Base-by-base conservation (phyloP, 2,329 filamentous ascomycete species). In the Penicillium sp. region DNA sequence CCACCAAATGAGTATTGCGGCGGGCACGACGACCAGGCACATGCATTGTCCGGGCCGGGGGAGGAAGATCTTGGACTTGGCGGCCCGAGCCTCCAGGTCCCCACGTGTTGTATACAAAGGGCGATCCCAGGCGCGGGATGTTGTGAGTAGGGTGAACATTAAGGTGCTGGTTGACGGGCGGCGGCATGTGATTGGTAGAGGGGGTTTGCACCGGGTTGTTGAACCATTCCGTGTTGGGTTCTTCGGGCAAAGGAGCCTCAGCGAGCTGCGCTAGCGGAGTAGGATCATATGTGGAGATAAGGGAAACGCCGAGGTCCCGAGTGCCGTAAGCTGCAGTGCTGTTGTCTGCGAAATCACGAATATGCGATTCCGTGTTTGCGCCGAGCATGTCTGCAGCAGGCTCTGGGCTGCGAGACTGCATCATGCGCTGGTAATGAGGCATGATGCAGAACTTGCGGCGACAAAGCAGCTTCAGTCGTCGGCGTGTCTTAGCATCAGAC, bases 371-470 rank as follows among this genome's bases (percentile, higher is more conserved):
- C 12, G 57, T 50, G 12, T 72, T 65, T 8, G 70, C 63, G 16
- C 59, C 62, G 31, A 71, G 65, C 41, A 72, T 65, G 42, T 77
- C 72, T 38, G 67, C 68, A 60, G 82, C 77, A 2, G 84, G 84
- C 23, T 83, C 85, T 10, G 84, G 84, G 49, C 81, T 86, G 47
- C 83, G 76, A 34, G 78, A 81, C 56, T 80, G 77, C 56, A 86
- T 74, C 60, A 86, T 75, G 54, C 84, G 79, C 64, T 85, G 82
- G 64, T 86, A 86, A 62, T 86, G 83, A 18, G 83, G 82, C 33
- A 83, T 80, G 45, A 86, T 79, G 6, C 78, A 81, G 52, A 84
- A 82, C 63, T 84, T 84, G 57, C 79, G 76, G 65, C 81, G 84
- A 67, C 83, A 85, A 15, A 87, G 70, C 45, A 81, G 73, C 57